Conservation (phyloP, 148 eudicot genomes). For the Amaranthus cruentus region DNA sequence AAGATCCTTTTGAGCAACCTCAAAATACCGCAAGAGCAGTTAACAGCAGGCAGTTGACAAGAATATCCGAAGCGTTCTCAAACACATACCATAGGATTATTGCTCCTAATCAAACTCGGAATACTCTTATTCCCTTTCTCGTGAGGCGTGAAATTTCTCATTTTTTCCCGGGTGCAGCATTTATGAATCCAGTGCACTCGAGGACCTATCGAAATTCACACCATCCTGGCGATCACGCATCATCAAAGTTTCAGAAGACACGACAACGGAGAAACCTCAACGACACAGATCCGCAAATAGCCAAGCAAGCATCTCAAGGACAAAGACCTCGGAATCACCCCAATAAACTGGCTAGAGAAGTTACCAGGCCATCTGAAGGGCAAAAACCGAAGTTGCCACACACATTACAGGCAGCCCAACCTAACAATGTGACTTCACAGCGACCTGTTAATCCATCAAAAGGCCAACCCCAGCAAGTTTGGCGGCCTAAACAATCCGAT, state of each 20-base stretch:
- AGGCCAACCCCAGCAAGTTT: slow-evolving; percentile 25
- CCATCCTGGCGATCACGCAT: slow-evolving; percentile 14
- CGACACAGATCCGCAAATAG: background rate
- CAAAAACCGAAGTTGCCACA: slow-evolving; percentile 16
- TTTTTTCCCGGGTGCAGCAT: slow-evolving; percentile 25
- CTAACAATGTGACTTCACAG: slow-evolving; percentile 12
- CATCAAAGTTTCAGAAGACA: slow-evolving; percentile 18
- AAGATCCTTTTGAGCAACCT: slow-evolving; percentile 85
- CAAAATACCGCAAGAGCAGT: slow-evolving; percentile 63
- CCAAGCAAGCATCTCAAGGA: slow-evolving; percentile 14
- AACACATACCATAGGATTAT: slow-evolving; percentile 35
- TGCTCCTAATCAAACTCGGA: slow-evolving; percentile 30
- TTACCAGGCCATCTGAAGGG: slow-evolving; percentile 18
- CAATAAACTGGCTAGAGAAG: slow-evolving; percentile 7
- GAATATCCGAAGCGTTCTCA: slow-evolving; percentile 41
- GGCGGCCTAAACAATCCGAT: slow-evolving; percentile 43
- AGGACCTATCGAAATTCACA: slow-evolving; percentile 18
- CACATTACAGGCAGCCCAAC: slow-evolving; percentile 6
- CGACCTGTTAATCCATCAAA: slow-evolving; percentile 20
- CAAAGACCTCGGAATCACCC: slow-evolving; percentile 13
- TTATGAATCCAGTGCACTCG: slow-evolving; percentile 9
- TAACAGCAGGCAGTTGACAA: slow-evolving; percentile 29
- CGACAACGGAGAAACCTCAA: slow-evolving; percentile 20
- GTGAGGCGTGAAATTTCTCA: slow-evolving; percentile 33
- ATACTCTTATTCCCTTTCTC: slow-evolving; percentile 30